Base-by-base conservation (phyloP, 768 basidiomycete species). In the Trametes elegans region DNA sequence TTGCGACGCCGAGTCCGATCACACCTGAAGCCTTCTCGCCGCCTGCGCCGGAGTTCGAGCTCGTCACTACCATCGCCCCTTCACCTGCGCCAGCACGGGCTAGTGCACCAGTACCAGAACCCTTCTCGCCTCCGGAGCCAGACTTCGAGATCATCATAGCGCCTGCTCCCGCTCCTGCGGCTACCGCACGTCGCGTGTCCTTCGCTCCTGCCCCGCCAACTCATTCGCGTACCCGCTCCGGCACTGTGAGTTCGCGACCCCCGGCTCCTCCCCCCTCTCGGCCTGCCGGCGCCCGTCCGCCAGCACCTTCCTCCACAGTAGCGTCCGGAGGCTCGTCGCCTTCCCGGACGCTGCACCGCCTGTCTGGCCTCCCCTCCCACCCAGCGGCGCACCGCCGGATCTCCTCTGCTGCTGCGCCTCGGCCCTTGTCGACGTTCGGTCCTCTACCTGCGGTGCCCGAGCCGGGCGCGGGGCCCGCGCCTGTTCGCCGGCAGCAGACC, bases 281-380 rank as follows among this genome's bases (percentile, higher is more conserved):
- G 8, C 46, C 53, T 0, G 4, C 47, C 16, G 48, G 36, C 42
- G 44, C 51, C 3, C 52, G 42, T 10, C 24, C 46, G 7, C 13
- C 29, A 16, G 21, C 23, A 27, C 21, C 38, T 9, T 14, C 44
- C 32, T 41, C 9, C 14, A 32, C 39, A 41, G n/a, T 24, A 21
- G 35, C 38, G 39, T 29, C 51, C 34, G 7, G 18, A 32, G 19
- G 18, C 7, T 16, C 41, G 16, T 32, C 31, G 4, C 47, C 49
- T 13, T 31, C 32, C 23, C 27, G 54, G 14, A 39, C 61, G 39
- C 4, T 55, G 14, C 53, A 61, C 47, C 43, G 53, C n/a, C 36
- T 55, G 42, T 53, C 53, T 2, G 64, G 64, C 9, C 54, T 67
- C 7, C 66, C 64, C 10, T 40, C 62, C 0, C 59, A 61, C 29